A percentile compares a stretch with the other conserved stretches of the same genome.
phyloP scores from a whole-genome alignment of 345 rosid genomes.

The Citropsis articulata region DNA sequence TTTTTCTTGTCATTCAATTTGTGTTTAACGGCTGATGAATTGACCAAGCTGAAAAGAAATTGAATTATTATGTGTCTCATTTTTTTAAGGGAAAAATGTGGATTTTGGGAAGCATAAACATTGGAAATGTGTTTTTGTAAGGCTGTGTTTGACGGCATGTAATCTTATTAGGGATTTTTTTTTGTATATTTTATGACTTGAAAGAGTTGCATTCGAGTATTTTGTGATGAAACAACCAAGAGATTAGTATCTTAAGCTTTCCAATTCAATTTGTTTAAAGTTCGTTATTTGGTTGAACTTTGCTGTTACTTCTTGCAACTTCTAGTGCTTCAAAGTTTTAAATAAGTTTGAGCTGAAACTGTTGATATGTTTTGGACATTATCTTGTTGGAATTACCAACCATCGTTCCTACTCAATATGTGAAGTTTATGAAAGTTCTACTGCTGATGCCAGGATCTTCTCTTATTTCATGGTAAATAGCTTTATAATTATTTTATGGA shows the following conservation, averaged over 20 bases:
- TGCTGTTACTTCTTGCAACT: neutral
- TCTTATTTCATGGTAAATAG: neutral
- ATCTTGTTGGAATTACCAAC: neutral
- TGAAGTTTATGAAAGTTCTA: neutral
- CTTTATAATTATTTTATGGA: neutral
- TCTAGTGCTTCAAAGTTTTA: neutral
- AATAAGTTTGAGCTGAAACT: neutral
- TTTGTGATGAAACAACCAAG: neutral
- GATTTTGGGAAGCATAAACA: neutral
- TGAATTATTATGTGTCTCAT: neutral
- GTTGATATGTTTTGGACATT: neutral
- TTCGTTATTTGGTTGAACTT: neutral
- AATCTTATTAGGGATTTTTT: neutral
- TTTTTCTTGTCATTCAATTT: neutral
- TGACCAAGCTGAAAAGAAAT: neutral
- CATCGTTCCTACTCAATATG: neutral
- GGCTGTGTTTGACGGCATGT: neutral
- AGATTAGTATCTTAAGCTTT: neutral
- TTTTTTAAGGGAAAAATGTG: neutral
- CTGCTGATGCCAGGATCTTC: neutral
- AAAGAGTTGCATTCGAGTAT: neutral
- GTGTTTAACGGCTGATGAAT: neutral
- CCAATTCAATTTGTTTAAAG: neutral
- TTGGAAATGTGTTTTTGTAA: neutral
- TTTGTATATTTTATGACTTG: neutral